These are phyloP conservation scores for Petunia secreta DNA, from an alignment of 257 asterid genomes.

Conservation along the genomic window DNA sequence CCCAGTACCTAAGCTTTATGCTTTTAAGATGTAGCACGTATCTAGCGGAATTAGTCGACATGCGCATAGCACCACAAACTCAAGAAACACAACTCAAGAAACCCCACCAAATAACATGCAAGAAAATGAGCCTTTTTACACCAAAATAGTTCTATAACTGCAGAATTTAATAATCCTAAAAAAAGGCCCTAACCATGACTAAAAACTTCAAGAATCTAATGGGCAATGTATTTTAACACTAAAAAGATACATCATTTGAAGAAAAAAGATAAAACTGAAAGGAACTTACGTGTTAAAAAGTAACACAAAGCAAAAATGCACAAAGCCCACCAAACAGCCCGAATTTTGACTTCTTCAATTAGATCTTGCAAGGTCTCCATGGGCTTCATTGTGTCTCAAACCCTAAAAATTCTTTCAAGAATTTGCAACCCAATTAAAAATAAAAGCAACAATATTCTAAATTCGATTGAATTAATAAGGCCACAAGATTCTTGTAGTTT, in stretches of 20 bases:
- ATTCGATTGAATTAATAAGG: not conserved
- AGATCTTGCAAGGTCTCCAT: constrained; percentile 90
- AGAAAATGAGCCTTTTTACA: no score
- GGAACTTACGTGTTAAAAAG: constrained; percentile 84
- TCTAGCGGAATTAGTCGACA: no score
- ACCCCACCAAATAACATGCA: constrained; percentile 13
- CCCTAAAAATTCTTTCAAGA: constrained; percentile 38
- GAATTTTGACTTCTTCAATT: constrained; percentile 95
- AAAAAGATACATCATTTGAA: not conserved
- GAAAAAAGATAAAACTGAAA: not conserved
- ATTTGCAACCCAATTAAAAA: not conserved
- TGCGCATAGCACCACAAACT: no score
- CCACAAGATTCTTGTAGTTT: not conserved
- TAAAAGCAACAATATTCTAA: not conserved
- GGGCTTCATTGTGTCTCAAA: constrained; percentile 55
- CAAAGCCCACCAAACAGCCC: constrained; percentile 94
- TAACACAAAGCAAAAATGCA: constrained; percentile 82
- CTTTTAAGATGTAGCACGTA: no score
- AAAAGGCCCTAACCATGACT: no score
- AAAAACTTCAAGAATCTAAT: not conserved
- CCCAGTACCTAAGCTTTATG: no score
- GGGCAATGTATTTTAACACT: not conserved
- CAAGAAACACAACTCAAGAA: not conserved
- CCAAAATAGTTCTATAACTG: no score
- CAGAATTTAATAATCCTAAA: no score